Conservation (phyloP, 768 basidiomycete species). For the Suillus sp. region DNA sequence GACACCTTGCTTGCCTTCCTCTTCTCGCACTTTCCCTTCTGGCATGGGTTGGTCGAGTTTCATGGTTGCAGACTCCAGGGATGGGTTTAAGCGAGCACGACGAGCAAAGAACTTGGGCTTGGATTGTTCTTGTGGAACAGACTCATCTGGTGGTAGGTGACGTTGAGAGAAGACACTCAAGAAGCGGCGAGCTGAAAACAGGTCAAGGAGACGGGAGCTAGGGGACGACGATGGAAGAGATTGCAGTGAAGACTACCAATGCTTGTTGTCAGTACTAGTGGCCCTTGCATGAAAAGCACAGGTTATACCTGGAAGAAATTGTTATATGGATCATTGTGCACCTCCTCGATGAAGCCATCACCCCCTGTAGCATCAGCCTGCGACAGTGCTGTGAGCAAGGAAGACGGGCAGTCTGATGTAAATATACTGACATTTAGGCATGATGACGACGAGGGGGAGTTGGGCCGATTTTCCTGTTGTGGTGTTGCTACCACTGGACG, state of each 20-base stretch:
- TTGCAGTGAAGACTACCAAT: neutral
- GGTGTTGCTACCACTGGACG: too few species aligned
- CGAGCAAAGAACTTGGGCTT: neutral
- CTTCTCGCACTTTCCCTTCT: neutral
- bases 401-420: neutral
- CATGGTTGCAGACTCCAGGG: neutral
- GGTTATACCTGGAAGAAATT: neutral
- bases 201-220: neutral
- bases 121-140: neutral
- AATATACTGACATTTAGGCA: neutral
- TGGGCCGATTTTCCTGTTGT: neutral
- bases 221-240: neutral
- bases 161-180: neutral
- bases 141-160: neutral
- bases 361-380: neutral
- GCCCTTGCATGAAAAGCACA: neutral
- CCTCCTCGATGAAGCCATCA: neutral
- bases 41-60: neutral
- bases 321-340: neutral
- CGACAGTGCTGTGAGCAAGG: neutral
- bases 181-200: neutral
- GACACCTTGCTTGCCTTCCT: neutral
- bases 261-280: neutral
- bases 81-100: neutral
- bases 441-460: too few species aligned